Base-by-base conservation (phyloP, 495 filamentous ascomycete species). In the Terfezia boudieri region DNA sequence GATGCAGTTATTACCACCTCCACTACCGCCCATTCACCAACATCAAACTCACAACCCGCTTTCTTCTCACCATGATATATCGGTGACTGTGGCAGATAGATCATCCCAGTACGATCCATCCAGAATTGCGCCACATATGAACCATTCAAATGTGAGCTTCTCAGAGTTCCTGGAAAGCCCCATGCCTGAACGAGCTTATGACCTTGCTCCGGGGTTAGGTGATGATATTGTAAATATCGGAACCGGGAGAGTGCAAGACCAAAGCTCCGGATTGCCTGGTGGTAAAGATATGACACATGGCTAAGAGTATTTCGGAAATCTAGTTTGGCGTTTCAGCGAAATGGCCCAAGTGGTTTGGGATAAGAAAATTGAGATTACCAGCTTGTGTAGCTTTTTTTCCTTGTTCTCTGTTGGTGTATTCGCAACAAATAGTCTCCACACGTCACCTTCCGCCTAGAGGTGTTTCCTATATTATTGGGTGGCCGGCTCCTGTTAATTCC, bases 191-290 rank as follows among this genome's bases (percentile, higher is more conserved):
- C 4, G 41, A 46, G 2, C 41, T 41, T 43, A 54, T 51, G 52
- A 36, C 37, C 41, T 54, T 20, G 36, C n/a, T 41, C 37, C 60
- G 57, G 36, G 53, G 52, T 49, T 59, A 54, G 60, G 57, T 62
- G 60, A 58, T 55, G 60, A 61, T 61, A 61, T 58, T 52, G 60
- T 61, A 48, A 59, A 59, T 32, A 55, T 61, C 22, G 59, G 60
- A 49, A 55, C 55, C 54, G 60, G 59, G 58, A 61, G 35, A 61
- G 55, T 53, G 53, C 61, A 61, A 57, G 61, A 58, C 50, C 35
- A 35, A 49, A 22, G 46, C 52, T 56, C 53, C 57, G 52, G 49
- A 38, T 58, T 49, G 57, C 50, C 12, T 17, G 22, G 35, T 54
- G 23, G n/a, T 38, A 41, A 38, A 43, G 52, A 36, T 36, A 52